A percentile compares a stretch with the other conserved stretches of the same genome.
Conservation (phyloP, 169 alveolate species). For the Sarcocystis neurona region DNA sequence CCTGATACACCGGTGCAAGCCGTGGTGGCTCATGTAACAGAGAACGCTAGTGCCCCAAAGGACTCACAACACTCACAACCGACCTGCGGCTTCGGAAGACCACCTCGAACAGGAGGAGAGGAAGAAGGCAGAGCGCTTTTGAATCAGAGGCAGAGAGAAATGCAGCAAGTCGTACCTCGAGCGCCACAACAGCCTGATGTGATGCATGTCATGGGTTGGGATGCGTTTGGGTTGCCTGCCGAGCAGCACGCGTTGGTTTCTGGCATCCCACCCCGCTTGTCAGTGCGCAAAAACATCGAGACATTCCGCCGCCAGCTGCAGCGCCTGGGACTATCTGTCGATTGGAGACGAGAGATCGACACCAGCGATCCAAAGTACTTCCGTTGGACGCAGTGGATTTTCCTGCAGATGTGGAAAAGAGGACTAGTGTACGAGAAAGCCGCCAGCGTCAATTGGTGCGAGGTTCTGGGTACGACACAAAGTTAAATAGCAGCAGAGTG, state of each 20-base stretch:
- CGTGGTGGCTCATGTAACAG: too few relatives aligned
- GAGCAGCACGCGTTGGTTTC: constrained; percentile 87
- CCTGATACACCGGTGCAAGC: too few relatives aligned
- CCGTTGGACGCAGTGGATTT: constrained; percentile 91
- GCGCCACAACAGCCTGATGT: constrained; percentile 74
- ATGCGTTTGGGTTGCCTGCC: constrained; percentile 92
- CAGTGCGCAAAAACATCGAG: constrained; percentile 77
- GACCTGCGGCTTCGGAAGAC: background rate
- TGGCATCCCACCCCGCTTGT: constrained; percentile 75
- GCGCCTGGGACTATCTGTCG: constrained; percentile 85
- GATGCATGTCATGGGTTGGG: constrained; percentile 94
- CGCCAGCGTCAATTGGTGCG: constrained; percentile 88
- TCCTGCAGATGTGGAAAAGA: constrained; percentile 77
- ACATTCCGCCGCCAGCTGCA: constrained; percentile 83
- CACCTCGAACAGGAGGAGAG: background rate
- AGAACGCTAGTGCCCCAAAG: too few relatives aligned
- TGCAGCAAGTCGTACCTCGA: constrained; percentile 65
- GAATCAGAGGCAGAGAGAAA: constrained; percentile 27
- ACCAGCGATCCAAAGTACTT: constrained; percentile 85
- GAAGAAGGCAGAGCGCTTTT: too few relatives aligned
- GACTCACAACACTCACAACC: background rate
- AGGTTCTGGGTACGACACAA: constrained; percentile 69
- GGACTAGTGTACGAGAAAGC: constrained; percentile 83
- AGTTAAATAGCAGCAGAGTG: too few relatives aligned
- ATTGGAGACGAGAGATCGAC: constrained; percentile 87